Evolutionary conservation across 805 yeast species (phyloP).

Genomic region (Kregervanrija pseudodelftensis): DNA sequence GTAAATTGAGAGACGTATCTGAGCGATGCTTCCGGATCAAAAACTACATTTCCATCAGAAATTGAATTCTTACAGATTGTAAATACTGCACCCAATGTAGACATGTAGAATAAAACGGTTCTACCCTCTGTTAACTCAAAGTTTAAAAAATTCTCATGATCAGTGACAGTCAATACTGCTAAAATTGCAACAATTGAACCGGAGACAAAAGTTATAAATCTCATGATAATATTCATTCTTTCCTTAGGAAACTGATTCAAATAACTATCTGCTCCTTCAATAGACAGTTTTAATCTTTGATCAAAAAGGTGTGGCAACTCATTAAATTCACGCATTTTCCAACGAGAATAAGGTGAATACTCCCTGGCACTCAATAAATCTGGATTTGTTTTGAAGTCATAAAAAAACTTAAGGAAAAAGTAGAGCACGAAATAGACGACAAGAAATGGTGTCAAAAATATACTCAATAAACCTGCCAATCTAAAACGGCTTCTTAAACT

Average conservation of each 20-base stretch:
- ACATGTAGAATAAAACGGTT: slow-evolving; percentile 81
- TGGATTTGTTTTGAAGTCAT: slow-evolving; percentile 87
- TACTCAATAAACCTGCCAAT: slow-evolving; percentile 80
- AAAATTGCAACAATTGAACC: slow-evolving; percentile 89
- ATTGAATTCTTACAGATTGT: slow-evolving; percentile 73
- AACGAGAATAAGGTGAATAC: slow-evolving; percentile 89
- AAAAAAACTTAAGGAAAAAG: slow-evolving; percentile 85
- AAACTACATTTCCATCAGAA: slow-evolving; percentile 56
- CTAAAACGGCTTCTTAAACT: slow-evolving; percentile 75
- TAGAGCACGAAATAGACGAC: slow-evolving; percentile 75
- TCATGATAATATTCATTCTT: slow-evolving; percentile 44
- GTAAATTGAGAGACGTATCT: slow-evolving; percentile 77
- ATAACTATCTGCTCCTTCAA: slow-evolving; percentile 73
- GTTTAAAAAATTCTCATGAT: slow-evolving; percentile 85
- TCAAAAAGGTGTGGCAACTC: slow-evolving; percentile 87
- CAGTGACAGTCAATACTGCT: slow-evolving; percentile 68
- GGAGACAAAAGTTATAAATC: slow-evolving; percentile 63
- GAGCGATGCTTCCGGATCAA: slow-evolving; percentile 88
- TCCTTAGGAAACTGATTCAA: slow-evolving; percentile 91
- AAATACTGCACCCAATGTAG: slow-evolving; percentile 81
- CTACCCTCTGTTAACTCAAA: slow-evolving; percentile 80
- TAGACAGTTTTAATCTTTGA: slow-evolving; percentile 68
- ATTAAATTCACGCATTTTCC: slow-evolving; percentile 92
- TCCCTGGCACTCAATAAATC: slow-evolving; percentile 75
- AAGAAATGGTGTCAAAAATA: slow-evolving; percentile 77